phyloP scores from a whole-genome alignment of 2,329 filamentous ascomycete genomes.

The Pestalotiopsis fici region DNA sequence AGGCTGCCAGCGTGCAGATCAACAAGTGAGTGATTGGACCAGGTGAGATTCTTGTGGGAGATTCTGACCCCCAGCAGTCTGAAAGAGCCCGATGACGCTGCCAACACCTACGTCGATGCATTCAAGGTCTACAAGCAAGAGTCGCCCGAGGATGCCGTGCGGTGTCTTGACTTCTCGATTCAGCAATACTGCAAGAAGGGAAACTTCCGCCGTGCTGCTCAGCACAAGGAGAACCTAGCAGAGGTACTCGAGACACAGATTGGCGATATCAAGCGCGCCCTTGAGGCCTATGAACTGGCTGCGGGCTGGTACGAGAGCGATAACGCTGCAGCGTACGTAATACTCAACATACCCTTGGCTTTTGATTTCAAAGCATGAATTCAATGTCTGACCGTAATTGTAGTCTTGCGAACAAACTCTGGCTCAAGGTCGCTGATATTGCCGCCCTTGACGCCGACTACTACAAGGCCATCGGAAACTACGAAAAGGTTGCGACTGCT shows the following conservation, averaged over 20 bases:
- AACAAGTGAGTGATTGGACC: conserved; percentile 45
- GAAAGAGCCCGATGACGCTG: conserved; percentile 90
- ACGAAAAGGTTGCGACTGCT: conserved; percentile 78
- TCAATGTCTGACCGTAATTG: neutral
- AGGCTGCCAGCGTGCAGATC: conserved; percentile 78
- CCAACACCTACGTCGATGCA: conserved; percentile 84
- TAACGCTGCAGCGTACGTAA: conserved; percentile 65
- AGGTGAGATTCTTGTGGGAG: no score
- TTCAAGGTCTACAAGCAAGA: conserved; percentile 94
- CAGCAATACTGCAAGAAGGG: conserved; percentile 85
- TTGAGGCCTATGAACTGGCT: conserved; percentile 82
- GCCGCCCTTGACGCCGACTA: conserved; percentile 82
- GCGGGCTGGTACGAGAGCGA: conserved; percentile 89
- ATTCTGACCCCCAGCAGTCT: conserved; percentile 38
- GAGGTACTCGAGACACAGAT: conserved; percentile 85
- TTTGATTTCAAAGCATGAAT: no score
- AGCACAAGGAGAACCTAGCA: conserved; percentile 85
- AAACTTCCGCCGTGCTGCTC: conserved; percentile 87
- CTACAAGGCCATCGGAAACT: conserved; percentile 77
- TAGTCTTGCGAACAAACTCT: conserved; percentile 83
- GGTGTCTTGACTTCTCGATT: conserved; percentile 79
- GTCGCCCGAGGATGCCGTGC: conserved; percentile 78
- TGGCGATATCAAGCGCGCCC: conserved; percentile 74
- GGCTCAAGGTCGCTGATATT: conserved; percentile 88
- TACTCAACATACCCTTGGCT: neutral